These are phyloP conservation scores for Thoreauomyces humboldtii DNA, from an alignment of 192 early-diverging fungal genomes.

Conservation along the genomic window DNA sequence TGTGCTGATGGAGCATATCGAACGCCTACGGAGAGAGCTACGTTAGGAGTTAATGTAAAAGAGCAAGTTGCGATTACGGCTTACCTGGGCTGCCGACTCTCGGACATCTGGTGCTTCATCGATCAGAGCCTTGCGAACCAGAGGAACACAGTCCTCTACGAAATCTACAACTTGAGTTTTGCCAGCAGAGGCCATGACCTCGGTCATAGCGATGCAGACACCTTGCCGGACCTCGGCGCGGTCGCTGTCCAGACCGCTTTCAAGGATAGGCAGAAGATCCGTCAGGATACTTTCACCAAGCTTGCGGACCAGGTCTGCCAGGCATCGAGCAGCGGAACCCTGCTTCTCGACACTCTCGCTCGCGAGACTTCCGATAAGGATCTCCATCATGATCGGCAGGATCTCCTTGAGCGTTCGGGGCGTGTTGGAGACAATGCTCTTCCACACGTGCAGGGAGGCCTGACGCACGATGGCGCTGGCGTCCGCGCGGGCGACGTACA, in stretches of 20 bases:
- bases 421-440: conserved; percentile 91
- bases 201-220: conserved; percentile 87
- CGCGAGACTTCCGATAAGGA: conserved; percentile 80
- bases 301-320: conserved; percentile 92
- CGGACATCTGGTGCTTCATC: conserved; percentile 84
- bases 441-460: conserved; percentile 89
- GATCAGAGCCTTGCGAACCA: conserved; percentile 80
- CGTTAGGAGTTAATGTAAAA: neutral
- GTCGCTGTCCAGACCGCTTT: conserved; percentile 68
- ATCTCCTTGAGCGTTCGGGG: conserved; percentile 96
- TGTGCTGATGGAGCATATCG: conserved; percentile 86
- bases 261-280: conserved; percentile 89
- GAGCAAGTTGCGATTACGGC: neutral
- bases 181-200: conserved; percentile 86
- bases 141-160: conserved; percentile 77
- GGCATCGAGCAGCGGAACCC: conserved; percentile 81
- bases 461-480: conserved; percentile 79
- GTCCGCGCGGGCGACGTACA: conserved; percentile 93
- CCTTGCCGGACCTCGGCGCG: conserved; percentile 79
- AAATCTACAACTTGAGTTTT: conserved; percentile 79
- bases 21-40: conserved; percentile 61
- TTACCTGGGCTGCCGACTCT: conserved; percentile 92
- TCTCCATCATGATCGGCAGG: conserved; percentile 84
- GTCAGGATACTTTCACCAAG: conserved; percentile 87
- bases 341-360: conserved; percentile 75